Evolutionary conservation across 371 early-diverging fungal genomes (phyloP), one percentile per base, ranked within the genome.

Genomic region (Mortierella sp.): DNA sequence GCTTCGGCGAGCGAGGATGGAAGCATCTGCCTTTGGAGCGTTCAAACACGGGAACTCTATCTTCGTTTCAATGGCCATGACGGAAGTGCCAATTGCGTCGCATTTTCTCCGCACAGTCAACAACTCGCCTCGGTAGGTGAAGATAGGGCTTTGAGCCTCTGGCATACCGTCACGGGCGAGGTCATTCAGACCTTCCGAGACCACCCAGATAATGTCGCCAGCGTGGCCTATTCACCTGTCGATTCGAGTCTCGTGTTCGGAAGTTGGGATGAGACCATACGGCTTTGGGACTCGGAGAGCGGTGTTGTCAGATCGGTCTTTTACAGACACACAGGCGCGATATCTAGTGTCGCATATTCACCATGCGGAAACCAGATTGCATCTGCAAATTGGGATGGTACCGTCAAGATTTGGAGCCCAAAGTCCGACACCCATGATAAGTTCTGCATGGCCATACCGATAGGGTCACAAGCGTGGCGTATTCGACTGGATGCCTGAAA

Each of bases 91-190:
- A 8, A 47, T 16, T 47, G 47, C 14, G 16, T 47, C 16, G 47
- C 47, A 6, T 47, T 47, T 14, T 47, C 47, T 16, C 47, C 47
- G 6, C 47, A 3, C 47, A 14, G 16, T 47, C 14, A 19, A 4
- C 48, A 68, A 29, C 52, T 68, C 41, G 53, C 41, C 34, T 68
- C 55, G 10, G 43, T 31, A 2, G 43, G 67, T 13, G 31, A 29
- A 11, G 67, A 67, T 16, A 34, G 52, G 14, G 48, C 67, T 4
- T 29, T 67, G 11, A n/a, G 67, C 34, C 67, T 67, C 2, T 67
- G 67, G 67, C 7, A 66, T 26, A 41, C 63, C 9, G 7, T 4
- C 8, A 26, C 39, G 6, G 63, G 63, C 7, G 39, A 6, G 3
- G 7, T 16, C 16, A 16, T 47, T 16, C 13, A 16, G 13, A 16